Conservation (phyloP, 257 asterid species). For the Eucommia ulmoides region DNA sequence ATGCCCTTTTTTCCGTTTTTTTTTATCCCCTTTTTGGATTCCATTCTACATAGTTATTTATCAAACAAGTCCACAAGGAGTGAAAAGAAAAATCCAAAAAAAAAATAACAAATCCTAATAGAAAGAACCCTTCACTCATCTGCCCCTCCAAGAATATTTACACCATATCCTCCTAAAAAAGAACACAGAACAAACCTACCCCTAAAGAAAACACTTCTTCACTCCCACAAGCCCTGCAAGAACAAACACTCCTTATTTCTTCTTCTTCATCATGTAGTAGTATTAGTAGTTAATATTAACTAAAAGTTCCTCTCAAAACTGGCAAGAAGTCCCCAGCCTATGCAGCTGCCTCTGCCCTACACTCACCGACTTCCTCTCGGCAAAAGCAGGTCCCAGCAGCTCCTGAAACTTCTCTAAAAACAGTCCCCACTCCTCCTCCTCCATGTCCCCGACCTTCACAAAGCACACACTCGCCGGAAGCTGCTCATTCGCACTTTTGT, state of each 20-base stretch:
- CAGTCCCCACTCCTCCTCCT: background rate
- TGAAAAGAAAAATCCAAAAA: background rate
- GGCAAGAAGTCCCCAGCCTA: conserved; percentile 1
- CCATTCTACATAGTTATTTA: background rate
- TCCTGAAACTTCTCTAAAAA: conserved; percentile 2
- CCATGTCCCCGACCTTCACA: conserved; percentile 2
- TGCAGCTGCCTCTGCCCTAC: conserved; percentile 1
- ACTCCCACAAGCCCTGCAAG: no score
- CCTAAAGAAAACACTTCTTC: no score
- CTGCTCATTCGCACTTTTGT: background rate
- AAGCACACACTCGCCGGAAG: conserved; percentile 1
- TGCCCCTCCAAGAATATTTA: no score
- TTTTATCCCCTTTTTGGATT: background rate
- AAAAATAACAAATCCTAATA: background rate
- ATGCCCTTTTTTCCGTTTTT: no score
- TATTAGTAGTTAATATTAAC: no score
- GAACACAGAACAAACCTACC: no score
- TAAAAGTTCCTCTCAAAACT: conserved; percentile 3
- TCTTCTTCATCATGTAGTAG: no score
- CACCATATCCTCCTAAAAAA: no score
- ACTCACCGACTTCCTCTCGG: background rate
- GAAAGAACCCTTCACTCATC: no score
- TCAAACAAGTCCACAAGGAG: conserved; percentile 2
- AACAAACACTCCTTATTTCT: no score
- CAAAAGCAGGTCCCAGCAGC: background rate